These are phyloP conservation scores for Canavalia gladiata DNA, from an alignment of 306 rosid species.

Conservation along the genomic window DNA sequence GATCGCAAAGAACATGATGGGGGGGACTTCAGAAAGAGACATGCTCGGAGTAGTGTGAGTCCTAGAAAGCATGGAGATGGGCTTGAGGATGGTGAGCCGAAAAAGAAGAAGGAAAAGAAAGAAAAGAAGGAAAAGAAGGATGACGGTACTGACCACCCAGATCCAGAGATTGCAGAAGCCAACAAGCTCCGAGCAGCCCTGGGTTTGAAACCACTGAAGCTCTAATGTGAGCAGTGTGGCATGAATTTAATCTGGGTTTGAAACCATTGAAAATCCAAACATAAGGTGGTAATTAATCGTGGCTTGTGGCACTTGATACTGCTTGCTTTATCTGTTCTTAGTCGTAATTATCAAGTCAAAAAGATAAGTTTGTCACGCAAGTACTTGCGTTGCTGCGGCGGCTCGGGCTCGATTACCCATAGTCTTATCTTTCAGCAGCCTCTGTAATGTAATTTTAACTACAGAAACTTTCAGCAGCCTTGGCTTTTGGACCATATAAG, in stretches of 20 bases:
- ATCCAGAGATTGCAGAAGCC: conserved; percentile 88
- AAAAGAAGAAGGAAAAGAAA: conserved; percentile 80
- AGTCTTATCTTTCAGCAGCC: background rate
- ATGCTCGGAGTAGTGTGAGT: conserved; percentile 67
- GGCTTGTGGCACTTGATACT: conserved; percentile 32
- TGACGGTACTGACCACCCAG: conserved; percentile 87
- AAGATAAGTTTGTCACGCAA: conserved; percentile 15
- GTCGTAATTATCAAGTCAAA: conserved; percentile 14
- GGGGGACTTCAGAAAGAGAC: conserved; percentile 82
- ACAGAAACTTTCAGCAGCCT: background rate
- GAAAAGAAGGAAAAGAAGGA: conserved; percentile 79
- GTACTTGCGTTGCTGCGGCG: conserved; percentile 13
- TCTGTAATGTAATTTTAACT: background rate
- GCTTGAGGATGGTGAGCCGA: conserved; percentile 75
- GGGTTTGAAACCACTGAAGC: conserved; percentile 87
- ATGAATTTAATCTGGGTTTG: conserved; percentile 16
- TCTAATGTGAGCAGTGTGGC: conserved; percentile 1
- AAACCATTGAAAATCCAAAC: conserved; percentile 4
- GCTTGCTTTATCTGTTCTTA: background rate
- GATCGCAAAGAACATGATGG: conserved; percentile 79
- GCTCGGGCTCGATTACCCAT: conserved; percentile 7
- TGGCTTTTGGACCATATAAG: background rate
- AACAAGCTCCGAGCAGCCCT: conserved; percentile 81
- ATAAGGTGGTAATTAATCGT: background rate
- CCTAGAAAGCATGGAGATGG: conserved; percentile 85